Evolutionary conservation across 2,329 filamentous ascomycete species (phyloP), one percentile per base, ranked within the genome.

Genomic region (Colletotrichum destructivum): DNA sequence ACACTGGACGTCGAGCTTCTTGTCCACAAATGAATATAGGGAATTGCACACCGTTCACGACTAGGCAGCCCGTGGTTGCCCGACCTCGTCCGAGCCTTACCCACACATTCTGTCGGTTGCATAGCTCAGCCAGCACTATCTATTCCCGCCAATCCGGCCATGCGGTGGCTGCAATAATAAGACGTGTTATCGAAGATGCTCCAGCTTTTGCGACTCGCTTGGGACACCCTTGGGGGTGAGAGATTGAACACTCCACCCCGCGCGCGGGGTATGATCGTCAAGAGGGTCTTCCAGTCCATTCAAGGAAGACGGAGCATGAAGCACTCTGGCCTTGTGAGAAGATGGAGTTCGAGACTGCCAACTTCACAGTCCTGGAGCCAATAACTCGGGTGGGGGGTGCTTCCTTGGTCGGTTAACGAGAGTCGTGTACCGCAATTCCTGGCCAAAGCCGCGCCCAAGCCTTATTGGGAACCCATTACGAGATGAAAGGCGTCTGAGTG

Each of bases 391-490:
- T 3, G 35, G 46, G 35, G 15, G 15, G 16, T 38, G 26, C n/a
- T 68, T 54, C 35, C 38, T 40, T 35, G 11, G 31, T 2, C 31
- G 8, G 21, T 54, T 31, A 49, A 40, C 21, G 38, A 60, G 26
- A n/a, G 65, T 66, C 60, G 56, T 60, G 51, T 61, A 46, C 61
- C 56, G 49, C 57, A 44, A 55, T 69, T 54, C 64, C 69, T 64
- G 18, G 54, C 54, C 35, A 44, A 62, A 57, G n/a, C 51, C 46
- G 52, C 47, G 40, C 23, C 55, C 57, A 62, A 60, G 44, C 62
- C 68, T 18, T 18, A 62, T 52, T 18, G 57, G 63, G 47, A 72
- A 64, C 46, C 47, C 38, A 68, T 72, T 72, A 61, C 71, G 71
- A 72, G 60, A 68, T 72, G 54, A 56, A 44, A 69, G 56, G 59